A percentile compares a stretch with the other conserved stretches of the same genome.
Conservation (phyloP, 2,329 filamentous ascomycete genomes). For the Parascedosporium putredinis region DNA sequence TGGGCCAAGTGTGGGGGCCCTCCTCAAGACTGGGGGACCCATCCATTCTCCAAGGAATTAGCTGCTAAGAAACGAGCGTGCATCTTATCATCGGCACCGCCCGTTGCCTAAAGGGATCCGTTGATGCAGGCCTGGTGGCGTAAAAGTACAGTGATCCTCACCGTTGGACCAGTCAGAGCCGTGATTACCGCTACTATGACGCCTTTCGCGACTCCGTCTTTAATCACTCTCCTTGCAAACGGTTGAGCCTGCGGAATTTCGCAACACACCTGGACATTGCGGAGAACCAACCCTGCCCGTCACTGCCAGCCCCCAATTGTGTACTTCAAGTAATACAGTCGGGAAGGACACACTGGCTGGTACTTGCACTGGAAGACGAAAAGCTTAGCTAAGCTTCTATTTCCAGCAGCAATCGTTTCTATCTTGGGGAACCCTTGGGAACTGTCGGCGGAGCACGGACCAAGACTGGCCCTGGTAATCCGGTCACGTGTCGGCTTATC, state of each 20-base stretch:
- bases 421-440: background rate
- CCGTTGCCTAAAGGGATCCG: too few relatives aligned
- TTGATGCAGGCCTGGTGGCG: background rate
- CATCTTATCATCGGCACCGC: background rate
- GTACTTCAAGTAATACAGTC: too few relatives aligned
- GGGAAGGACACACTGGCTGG: too few relatives aligned
- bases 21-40: too few relatives aligned
- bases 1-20: background rate
- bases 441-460: background rate
- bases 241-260: too few relatives aligned
- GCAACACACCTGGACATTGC: too few relatives aligned
- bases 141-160: background rate
- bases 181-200: background rate
- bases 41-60: too few relatives aligned
- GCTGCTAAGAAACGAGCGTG: background rate
- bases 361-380: background rate
- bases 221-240: too few relatives aligned
- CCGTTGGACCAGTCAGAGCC: background rate
- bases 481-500: background rate
- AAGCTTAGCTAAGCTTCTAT: background rate
- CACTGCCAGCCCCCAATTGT: too few relatives aligned
- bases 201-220: too few relatives aligned
- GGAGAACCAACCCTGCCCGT: too few relatives aligned
- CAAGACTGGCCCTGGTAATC: background rate
- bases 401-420: too few relatives aligned